Percentiles rank a stretch among this genome's conserved stretches.
These are phyloP conservation scores for Ceratocystis eucalypticola DNA, from an alignment of 2,329 filamentous ascomycete genomes.

Conservation along the genomic window DNA sequence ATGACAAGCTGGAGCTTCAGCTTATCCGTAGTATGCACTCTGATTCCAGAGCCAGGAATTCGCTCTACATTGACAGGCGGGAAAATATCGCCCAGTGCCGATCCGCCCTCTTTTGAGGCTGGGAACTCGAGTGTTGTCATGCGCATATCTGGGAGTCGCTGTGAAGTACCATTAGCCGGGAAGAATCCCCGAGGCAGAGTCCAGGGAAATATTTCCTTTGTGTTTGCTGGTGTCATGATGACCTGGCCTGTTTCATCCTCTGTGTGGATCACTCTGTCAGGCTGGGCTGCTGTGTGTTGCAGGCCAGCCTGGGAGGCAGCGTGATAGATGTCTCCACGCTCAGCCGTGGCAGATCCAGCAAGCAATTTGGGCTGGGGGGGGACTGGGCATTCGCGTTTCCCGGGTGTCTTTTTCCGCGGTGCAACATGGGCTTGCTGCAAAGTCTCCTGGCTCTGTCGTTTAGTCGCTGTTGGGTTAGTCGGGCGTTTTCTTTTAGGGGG, in stretches of 20 bases:
- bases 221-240: constrained; percentile 35
- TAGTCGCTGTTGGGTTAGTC: not conserved
- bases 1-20: constrained; percentile 54
- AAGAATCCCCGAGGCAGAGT: constrained; percentile 67
- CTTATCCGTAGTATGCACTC: constrained; percentile 35
- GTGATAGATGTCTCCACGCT: constrained; percentile 72
- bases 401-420: constrained; percentile 20
- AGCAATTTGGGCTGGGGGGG: constrained; percentile 48
- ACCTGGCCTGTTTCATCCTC: constrained; percentile 36
- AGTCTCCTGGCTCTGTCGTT: not conserved
- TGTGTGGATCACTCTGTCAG: constrained; percentile 31
- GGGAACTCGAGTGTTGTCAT: constrained; percentile 57
- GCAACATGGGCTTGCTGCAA: constrained; percentile 12
- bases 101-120: constrained; percentile 30
- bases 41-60: constrained; percentile 19
- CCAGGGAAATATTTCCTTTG: constrained; percentile 58
- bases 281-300: constrained; percentile 57
- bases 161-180: constrained; percentile 63
- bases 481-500: constrained; percentile 31
- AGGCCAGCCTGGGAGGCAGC: constrained; percentile 74
- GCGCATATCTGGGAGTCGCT: constrained; percentile 54
- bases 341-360: constrained; percentile 64
- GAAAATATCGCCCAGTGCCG: constrained; percentile 33
- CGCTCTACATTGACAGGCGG: constrained; percentile 24
- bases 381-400: constrained; percentile 48